Conservation (phyloP, 805 yeast species). For the Teunomyces lycoperdinae region DNA sequence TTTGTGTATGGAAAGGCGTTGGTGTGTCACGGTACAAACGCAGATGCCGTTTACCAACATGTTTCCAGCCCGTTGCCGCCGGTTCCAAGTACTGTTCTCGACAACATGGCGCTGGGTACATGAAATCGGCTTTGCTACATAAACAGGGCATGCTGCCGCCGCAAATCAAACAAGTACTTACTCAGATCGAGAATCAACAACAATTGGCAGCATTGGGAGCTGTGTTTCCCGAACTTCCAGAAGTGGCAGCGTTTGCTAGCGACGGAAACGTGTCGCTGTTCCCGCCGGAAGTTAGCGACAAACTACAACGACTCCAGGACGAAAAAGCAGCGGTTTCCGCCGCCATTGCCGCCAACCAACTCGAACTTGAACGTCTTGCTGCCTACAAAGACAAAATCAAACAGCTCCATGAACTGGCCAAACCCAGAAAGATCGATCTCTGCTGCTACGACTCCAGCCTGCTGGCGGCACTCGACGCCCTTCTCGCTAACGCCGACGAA, state of each 20-base stretch:
- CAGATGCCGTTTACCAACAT: constrained; percentile 61
- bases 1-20: constrained; percentile 55
- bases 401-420: constrained; percentile 15
- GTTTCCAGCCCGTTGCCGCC: constrained; percentile 52
- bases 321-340: constrained; percentile 14
- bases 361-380: not conserved
- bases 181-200: constrained; percentile 18
- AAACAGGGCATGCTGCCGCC: constrained; percentile 12
- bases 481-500: not conserved
- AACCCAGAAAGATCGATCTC: constrained; percentile 36
- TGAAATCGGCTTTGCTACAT: constrained; percentile 26
- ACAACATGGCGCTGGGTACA: constrained; percentile 61
- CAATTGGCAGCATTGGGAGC: constrained; percentile 27
- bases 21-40: constrained; percentile 69
- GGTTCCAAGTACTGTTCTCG: constrained; percentile 72
- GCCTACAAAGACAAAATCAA: constrained; percentile 7
- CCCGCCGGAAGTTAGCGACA: constrained; percentile 15
- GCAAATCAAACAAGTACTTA: constrained; percentile 24
- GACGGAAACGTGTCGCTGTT: constrained; percentile 14
- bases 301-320: constrained; percentile 17
- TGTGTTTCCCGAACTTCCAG: constrained; percentile 43
- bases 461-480: not conserved
- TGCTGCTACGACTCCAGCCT: constrained; percentile 48
- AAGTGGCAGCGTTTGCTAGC: constrained; percentile 21
- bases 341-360: constrained; percentile 6